Percentiles rank a stretch among this genome's conserved stretches.
Evolutionary conservation across 768 basidiomycete species (phyloP).

Genomic region (Kwoniella heveanensis): DNA sequence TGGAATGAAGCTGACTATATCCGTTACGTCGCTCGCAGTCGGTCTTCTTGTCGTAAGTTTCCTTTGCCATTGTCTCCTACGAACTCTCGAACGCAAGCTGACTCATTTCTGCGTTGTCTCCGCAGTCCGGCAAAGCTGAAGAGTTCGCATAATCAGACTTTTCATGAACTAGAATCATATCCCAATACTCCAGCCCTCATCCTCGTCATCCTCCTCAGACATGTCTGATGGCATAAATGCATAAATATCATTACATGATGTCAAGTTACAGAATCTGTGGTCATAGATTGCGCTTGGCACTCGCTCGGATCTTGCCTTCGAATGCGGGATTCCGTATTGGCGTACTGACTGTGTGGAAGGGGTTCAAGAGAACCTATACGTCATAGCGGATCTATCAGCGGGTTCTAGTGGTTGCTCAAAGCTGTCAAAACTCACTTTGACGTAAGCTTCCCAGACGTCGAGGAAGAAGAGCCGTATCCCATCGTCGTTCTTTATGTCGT

Average conservation of each 20-base stretch:
- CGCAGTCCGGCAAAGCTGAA: constrained; percentile 56
- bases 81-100: not conserved
- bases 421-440: constrained; percentile 70
- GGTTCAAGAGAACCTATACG: constrained; percentile 63
- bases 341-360: constrained; percentile 92
- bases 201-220: not conserved
- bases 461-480: constrained; percentile 89
- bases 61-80: not conserved
- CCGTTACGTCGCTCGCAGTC: constrained; percentile 59
- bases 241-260: not conserved
- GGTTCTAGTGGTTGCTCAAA: not conserved
- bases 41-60: constrained; percentile 74
- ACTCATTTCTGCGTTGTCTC: constrained; percentile 1
- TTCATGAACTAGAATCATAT: not conserved
- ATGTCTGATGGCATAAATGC: not conserved
- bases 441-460: constrained; percentile 95
- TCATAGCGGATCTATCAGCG: not conserved
- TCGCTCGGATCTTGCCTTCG: constrained; percentile 78
- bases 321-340: constrained; percentile 77
- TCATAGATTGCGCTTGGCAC: constrained; percentile 78
- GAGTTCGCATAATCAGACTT: constrained; percentile 50
- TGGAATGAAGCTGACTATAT: constrained; percentile 11
- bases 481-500: constrained; percentile 96
- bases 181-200: too few relatives aligned
- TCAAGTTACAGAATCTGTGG: constrained; percentile 39